phyloP scores from a whole-genome alignment of 768 basidiomycete genomes.

The Psilocybe cyanescens region DNA sequence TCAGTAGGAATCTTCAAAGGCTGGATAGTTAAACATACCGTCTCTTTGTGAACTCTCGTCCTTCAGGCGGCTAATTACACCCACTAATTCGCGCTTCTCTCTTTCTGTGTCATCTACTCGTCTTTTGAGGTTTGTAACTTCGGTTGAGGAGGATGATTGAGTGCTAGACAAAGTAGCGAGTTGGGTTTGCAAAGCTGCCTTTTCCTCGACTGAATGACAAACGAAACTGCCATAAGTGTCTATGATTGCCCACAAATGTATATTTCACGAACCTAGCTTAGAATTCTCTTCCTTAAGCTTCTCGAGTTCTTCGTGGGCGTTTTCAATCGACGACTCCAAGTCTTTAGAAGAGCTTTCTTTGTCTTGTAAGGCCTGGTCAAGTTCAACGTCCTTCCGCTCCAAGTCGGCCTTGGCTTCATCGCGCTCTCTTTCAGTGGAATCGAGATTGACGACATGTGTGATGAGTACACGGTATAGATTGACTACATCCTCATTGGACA shows the following conservation, averaged over 20 bases:
- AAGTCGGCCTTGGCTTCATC: slow-evolving; percentile 72
- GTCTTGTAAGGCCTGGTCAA: slow-evolving; percentile 85
- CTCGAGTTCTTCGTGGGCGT: slow-evolving; percentile 57
- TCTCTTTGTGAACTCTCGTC: slow-evolving; percentile 76
- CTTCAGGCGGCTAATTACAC: slow-evolving; percentile 81
- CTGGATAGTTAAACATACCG: slow-evolving; percentile 46
- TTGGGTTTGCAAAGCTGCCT: slow-evolving; percentile 58
- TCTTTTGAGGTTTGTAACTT: slow-evolving; percentile 59
- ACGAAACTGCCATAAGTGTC: slow-evolving; percentile 21
- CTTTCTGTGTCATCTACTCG: slow-evolving; percentile 78
- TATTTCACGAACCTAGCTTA: slow-evolving; percentile 57
- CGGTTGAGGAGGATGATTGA: slow-evolving; percentile 64
- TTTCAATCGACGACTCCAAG: slow-evolving; percentile 54
- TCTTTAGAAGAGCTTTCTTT: slow-evolving; percentile 65
- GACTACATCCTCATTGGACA: slow-evolving; percentile 62
- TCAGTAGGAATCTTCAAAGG: slow-evolving; percentile 9
- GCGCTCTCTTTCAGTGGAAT: slow-evolving; percentile 60
- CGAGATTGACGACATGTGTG: slow-evolving; percentile 57
- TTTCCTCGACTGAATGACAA: slow-evolving; percentile 29
- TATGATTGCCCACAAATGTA: slow-evolving; percentile 10
- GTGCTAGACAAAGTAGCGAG: slow-evolving; percentile 59
- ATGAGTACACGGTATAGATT: slow-evolving; percentile 65
- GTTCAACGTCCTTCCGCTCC: slow-evolving; percentile 77
- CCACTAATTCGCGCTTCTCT: slow-evolving; percentile 89
- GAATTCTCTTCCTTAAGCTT: slow-evolving; percentile 65